Percentiles rank a stretch among this genome's conserved stretches.
Conservation (phyloP, 2,329 filamentous ascomycete species). For the Davidsoniella eucalypti region DNA sequence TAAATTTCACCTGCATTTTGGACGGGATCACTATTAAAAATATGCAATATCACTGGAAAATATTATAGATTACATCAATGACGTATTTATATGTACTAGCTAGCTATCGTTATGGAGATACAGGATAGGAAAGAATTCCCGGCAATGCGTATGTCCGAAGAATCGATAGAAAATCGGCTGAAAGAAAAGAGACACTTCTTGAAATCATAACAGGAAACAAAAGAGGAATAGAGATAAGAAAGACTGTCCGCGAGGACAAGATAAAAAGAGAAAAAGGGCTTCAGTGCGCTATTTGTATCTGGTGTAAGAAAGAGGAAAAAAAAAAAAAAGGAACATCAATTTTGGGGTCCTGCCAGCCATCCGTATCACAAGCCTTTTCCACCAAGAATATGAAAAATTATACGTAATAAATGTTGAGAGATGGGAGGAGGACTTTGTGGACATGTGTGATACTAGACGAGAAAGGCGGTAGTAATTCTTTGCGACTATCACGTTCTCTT, state of each 20-base stretch:
- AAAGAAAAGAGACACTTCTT: neutral
- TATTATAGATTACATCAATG: no score
- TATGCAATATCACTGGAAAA: no score
- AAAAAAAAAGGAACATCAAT: neutral
- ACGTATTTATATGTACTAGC: no score
- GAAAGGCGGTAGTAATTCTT: no score
- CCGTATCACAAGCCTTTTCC: neutral
- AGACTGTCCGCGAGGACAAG: neutral
- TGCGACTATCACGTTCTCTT: no score
- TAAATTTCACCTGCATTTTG: neutral
- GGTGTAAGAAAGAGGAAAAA: neutral
- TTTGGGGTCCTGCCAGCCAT: neutral
- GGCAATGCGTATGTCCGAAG: neutral
- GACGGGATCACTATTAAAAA: no score
- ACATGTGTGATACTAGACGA: no score
- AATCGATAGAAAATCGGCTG: neutral
- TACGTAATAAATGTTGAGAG: neutral
- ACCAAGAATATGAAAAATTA: neutral
- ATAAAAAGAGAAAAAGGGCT: neutral
- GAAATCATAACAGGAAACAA: slow-evolving; percentile 1
- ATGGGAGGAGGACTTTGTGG: no score
- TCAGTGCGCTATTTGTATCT: neutral
- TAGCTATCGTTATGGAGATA: no score
- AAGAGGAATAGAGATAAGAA: neutral
- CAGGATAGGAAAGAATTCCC: no score